Percentiles rank a stretch among this genome's conserved stretches.
Conservation (phyloP, 192 early-diverging fungal genomes). For the Umbelopsis sp. region DNA sequence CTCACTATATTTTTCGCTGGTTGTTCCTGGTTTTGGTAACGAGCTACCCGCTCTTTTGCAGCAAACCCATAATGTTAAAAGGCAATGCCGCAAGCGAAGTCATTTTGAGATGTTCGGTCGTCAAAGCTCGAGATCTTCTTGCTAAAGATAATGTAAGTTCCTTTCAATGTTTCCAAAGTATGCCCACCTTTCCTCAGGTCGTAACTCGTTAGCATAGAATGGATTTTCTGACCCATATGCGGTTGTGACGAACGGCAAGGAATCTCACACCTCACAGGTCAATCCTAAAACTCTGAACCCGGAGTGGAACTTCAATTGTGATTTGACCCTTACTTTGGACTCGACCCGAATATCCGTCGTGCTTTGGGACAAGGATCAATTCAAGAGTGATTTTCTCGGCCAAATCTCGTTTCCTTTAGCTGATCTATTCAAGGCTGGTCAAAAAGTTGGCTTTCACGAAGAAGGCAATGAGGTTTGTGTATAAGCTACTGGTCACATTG, state of each 20-base stretch:
- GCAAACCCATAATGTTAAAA: background rate
- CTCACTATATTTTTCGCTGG: background rate
- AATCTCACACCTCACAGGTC: conserved; percentile 55
- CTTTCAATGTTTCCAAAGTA: background rate
- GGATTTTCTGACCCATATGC: conserved; percentile 35
- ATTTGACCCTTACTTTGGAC: conserved; percentile 44
- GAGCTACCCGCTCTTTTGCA: background rate
- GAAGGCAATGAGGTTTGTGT: conserved; percentile 46
- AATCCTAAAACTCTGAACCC: conserved; percentile 61
- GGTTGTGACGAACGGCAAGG: conserved; percentile 52
- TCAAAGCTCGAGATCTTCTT: background rate
- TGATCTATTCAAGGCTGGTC: conserved; percentile 47
- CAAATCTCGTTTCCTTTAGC: conserved; percentile 51
- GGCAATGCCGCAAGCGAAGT: background rate
- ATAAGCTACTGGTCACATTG: background rate
- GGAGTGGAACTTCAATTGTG: conserved; percentile 58
- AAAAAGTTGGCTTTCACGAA: conserved; percentile 45
- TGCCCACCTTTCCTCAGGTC: too few species aligned
- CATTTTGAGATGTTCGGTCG: conserved; percentile 9
- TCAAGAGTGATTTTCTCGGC: conserved; percentile 65
- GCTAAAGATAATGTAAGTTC: background rate
- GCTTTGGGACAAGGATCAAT: conserved; percentile 69
- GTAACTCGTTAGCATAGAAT: too few species aligned
- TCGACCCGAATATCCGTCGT: conserved; percentile 39
- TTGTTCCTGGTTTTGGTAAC: background rate